phyloP scores from a whole-genome alignment of 768 basidiomycete genomes.

The Suillus spraguei region DNA sequence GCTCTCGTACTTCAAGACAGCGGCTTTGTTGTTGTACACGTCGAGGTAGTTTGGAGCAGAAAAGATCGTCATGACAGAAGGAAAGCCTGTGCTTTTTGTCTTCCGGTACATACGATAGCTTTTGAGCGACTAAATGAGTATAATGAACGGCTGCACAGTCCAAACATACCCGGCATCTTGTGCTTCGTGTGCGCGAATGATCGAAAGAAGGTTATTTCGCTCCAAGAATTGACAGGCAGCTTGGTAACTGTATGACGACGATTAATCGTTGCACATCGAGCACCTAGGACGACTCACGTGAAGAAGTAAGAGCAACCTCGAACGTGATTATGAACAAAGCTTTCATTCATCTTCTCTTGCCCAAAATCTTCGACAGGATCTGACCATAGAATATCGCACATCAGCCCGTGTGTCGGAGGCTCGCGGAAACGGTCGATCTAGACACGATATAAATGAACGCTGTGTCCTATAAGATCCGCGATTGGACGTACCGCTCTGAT shows the following conservation, averaged over 20 bases:
- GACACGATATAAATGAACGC: constrained; percentile 7
- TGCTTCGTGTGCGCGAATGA: constrained; percentile 97
- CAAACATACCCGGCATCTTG: constrained; percentile 90
- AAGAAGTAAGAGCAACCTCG: constrained; percentile 97
- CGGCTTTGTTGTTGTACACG: constrained; percentile 99
- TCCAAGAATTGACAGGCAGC: constrained; percentile 98
- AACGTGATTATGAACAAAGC: constrained; percentile 94
- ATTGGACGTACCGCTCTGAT: constrained; percentile 69
- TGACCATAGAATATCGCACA: constrained; percentile 99
- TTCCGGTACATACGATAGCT: constrained; percentile 99
- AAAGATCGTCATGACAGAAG: constrained; percentile 99
- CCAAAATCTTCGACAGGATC: constrained; percentile 99
- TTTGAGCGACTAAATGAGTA: constrained; percentile 3
- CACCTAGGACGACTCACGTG: constrained; percentile 50
- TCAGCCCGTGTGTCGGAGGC: constrained; percentile 94
- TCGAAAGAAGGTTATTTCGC: constrained; percentile 93
- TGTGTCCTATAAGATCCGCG: neutral
- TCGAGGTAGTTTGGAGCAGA: constrained; percentile 98
- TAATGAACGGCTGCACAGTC: neutral
- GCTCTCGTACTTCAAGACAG: constrained; percentile 98
- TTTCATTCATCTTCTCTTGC: constrained; percentile 87
- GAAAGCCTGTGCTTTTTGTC: constrained; percentile 97
- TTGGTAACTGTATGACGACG: constrained; percentile 67
- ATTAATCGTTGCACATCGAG: constrained; percentile 4
- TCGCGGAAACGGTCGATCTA: constrained; percentile 98